These are phyloP conservation scores for Naganishia vaughanmartiniae DNA, from an alignment of 768 basidiomycete species.

Conservation along the genomic window DNA sequence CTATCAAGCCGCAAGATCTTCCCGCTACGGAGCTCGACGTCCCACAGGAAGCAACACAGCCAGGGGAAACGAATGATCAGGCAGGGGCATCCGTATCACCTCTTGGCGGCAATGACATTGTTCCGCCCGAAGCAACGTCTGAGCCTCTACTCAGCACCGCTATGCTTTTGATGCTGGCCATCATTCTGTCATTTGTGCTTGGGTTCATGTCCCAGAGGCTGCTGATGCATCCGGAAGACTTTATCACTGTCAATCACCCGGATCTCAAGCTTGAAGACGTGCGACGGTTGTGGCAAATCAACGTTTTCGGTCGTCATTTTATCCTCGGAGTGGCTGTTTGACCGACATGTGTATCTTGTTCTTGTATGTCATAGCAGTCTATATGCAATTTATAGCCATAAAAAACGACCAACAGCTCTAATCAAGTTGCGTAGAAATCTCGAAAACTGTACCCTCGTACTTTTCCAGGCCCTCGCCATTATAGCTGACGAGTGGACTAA, in stretches of 20 bases:
- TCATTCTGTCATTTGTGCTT: slow-evolving; percentile 5
- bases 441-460: slow-evolving; percentile 73
- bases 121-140: not conserved
- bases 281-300: not conserved
- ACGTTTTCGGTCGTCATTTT: slow-evolving; percentile 7
- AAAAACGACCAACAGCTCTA: not conserved
- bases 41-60: not conserved
- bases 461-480: slow-evolving; percentile 84
- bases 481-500: slow-evolving; percentile 83
- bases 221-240: slow-evolving; percentile 5
- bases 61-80: not conserved
- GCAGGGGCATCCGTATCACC: not conserved
- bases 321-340: slow-evolving; percentile 7
- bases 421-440: slow-evolving; percentile 56
- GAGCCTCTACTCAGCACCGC: not conserved
- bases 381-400: no score
- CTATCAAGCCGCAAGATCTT: not conserved
- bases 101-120: not conserved
- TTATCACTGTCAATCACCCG: not conserved
- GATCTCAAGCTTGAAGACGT: not conserved
- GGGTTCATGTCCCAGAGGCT: slow-evolving; percentile 12
- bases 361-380: not conserved
- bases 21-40: no score
- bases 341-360: not conserved
- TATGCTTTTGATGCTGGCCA: slow-evolving; percentile 2